phyloP scores from a whole-genome alignment of 345 rosid genomes.

The Boechera divaricarpa region DNA sequence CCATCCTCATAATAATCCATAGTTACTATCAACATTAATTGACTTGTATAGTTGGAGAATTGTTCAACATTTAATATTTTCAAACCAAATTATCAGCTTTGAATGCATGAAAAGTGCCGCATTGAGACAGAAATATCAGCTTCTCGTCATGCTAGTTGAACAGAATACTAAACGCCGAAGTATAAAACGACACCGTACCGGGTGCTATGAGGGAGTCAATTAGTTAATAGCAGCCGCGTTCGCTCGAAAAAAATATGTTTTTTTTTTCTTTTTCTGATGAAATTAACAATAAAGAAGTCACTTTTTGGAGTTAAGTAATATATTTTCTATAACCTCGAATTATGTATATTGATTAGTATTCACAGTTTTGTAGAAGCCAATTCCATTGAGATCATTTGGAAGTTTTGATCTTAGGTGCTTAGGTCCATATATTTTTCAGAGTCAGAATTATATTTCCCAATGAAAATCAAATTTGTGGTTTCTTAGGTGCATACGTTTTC shows the following conservation, averaged over 20 bases:
- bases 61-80: constrained; percentile 13
- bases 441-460: too few species aligned
- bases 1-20: constrained; percentile 1
- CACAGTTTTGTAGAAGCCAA: background rate
- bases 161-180: background rate
- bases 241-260: too few species aligned
- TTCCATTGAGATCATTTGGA: too few species aligned
- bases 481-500: too few species aligned
- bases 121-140: background rate
- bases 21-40: background rate
- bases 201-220: constrained; percentile 1
- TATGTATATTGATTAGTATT: background rate
- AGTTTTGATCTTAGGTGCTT: too few species aligned
- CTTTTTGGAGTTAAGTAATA: background rate
- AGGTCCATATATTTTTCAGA: too few species aligned
- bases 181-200: background rate
- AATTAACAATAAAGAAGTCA: background rate
- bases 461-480: too few species aligned
- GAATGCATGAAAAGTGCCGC: background rate
- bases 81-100: constrained; percentile 1
- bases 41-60: background rate
- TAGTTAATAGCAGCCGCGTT: background rate
- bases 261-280: background rate
- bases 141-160: constrained; percentile 15
- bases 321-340: background rate